Evolutionary conservation across 208 protist genomes (phyloP).

Genomic region (Angomonas ambiguus): DNA sequence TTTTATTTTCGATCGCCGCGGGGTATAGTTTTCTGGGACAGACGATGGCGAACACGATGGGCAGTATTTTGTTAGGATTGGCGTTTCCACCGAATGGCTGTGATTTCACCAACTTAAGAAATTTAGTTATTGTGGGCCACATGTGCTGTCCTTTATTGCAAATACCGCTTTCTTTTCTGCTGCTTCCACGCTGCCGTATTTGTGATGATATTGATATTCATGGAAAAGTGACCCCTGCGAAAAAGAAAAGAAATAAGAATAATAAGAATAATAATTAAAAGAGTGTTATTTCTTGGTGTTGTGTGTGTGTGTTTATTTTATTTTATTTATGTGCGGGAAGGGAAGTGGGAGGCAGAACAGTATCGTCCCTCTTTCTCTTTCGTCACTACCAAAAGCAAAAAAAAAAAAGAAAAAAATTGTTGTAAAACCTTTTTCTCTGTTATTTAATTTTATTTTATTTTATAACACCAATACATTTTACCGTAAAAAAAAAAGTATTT

Average conservation of each 20-base stretch:
- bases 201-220: constrained; percentile 20
- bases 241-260: neutral
- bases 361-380: no score
- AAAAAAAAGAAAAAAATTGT: no score
- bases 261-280: neutral
- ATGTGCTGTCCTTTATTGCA: constrained; percentile 27
- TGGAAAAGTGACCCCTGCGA: constrained; percentile 2
- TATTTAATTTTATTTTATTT: no score
- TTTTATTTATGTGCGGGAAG: no score
- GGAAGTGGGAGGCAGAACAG: no score
- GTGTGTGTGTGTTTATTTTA: no score
- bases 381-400: neutral
- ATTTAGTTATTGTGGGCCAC: constrained; percentile 35
- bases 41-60: constrained; percentile 29
- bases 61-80: constrained; percentile 26
- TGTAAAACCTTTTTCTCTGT: no score
- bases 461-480: no score
- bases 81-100: constrained; percentile 30
- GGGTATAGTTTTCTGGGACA: constrained; percentile 59
- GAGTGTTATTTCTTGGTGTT: no score
- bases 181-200: constrained; percentile 30
- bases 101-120: constrained; percentile 41
- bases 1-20: constrained; percentile 52
- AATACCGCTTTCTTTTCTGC: constrained; percentile 42
- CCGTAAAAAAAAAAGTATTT: no score